Evolutionary conservation across 208 protist genomes (phyloP).

Genomic region (Trypanosoma cruzi): DNA sequence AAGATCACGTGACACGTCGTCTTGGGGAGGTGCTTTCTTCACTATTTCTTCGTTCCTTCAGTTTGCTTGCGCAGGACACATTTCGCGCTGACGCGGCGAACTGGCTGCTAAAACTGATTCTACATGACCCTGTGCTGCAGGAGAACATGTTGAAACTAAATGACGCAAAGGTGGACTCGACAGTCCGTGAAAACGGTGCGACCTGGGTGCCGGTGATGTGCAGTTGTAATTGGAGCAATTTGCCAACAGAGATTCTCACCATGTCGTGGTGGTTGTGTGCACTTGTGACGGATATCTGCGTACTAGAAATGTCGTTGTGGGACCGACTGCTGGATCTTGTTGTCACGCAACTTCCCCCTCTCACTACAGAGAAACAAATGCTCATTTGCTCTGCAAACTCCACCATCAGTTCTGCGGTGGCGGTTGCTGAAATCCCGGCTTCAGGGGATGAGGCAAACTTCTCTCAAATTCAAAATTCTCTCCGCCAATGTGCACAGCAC

Average conservation of each 20-base stretch:
- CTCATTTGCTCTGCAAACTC: background rate
- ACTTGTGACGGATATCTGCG: conserved; percentile 48
- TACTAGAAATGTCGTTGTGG: conserved; percentile 36
- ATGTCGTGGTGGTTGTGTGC: conserved; percentile 67
- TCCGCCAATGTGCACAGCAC: conserved; percentile 28
- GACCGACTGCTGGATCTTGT: conserved; percentile 45
- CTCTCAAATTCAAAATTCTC: background rate
- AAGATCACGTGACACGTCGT: conserved; percentile 24
- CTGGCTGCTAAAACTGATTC: conserved; percentile 47
- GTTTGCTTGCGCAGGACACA: conserved; percentile 15
- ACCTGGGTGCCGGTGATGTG: conserved; percentile 58
- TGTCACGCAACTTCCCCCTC: conserved; percentile 46
- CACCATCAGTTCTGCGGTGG: background rate
- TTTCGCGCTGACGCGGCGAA: conserved; percentile 46
- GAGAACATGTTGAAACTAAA: conserved; percentile 26
- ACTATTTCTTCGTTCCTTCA: conserved; percentile 47
- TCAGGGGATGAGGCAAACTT: background rate
- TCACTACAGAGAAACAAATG: conserved; percentile 2
- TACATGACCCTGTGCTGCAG: conserved; percentile 34
- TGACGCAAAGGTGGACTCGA: conserved; percentile 41
- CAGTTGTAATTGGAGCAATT: conserved; percentile 41
- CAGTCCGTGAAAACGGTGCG: conserved; percentile 41
- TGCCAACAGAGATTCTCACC: conserved; percentile 28
- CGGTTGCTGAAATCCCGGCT: background rate
- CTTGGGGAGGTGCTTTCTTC: conserved; percentile 34